phyloP scores from a whole-genome alignment of 2,329 filamentous ascomycete species.

The Cytospora chrysosperma region DNA sequence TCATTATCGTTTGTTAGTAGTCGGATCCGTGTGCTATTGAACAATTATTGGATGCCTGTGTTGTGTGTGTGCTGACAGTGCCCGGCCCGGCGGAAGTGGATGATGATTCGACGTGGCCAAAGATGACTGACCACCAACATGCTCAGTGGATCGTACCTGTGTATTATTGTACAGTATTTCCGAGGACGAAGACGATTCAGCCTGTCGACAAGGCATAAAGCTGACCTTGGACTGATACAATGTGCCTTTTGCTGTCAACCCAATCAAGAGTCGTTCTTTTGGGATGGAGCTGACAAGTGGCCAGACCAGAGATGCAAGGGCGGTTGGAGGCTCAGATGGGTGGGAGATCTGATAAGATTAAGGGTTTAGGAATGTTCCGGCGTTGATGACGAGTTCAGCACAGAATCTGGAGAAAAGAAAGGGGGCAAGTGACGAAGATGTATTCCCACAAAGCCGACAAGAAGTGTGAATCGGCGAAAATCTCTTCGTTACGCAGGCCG shows the following conservation, averaged over 20 bases:
- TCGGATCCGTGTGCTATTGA: neutral
- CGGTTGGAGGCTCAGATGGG: neutral
- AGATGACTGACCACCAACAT: neutral
- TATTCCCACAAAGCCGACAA: neutral
- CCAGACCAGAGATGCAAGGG: neutral
- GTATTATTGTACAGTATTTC: no score
- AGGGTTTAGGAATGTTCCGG: neutral
- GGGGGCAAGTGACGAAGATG: constrained; percentile 7
- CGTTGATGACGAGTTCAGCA: neutral
- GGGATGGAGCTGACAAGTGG: neutral
- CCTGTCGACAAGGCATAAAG: neutral
- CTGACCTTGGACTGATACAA: neutral
- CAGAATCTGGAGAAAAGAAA: neutral
- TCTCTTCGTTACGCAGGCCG: constrained; percentile 12
- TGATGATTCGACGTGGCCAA: neutral
- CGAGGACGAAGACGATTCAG: neutral
- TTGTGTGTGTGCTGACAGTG: neutral
- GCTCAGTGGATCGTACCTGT: neutral
- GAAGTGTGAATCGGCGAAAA: constrained; percentile 11
- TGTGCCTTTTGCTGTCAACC: neutral
- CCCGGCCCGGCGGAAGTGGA: neutral
- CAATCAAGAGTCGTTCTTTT: neutral
- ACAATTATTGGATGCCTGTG: neutral
- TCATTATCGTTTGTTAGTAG: neutral
- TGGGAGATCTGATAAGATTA: constrained; percentile 8